A percentile compares a stretch with the other conserved stretches of the same genome.
Evolutionary conservation across 352 stramenopile species (phyloP).

Genomic region (Peronosclerospora sorghi): DNA sequence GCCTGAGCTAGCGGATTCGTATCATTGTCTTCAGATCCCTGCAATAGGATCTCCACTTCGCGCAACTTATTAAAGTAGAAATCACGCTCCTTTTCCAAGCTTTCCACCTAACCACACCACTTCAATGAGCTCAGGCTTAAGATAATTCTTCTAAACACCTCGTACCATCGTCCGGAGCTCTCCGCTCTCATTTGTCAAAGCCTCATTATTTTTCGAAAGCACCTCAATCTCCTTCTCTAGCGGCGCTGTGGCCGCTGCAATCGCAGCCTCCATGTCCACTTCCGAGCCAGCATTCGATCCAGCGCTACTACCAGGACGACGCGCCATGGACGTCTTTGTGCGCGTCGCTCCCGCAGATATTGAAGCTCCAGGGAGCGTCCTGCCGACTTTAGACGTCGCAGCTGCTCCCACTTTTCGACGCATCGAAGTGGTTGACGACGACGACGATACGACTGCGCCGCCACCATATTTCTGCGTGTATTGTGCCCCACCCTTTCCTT

Average conservation of each 20-base stretch:
- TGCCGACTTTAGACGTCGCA: conserved; percentile 17
- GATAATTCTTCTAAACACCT: not conserved
- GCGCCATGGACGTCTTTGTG: conserved; percentile 16
- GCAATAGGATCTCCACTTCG: conserved; percentile 94
- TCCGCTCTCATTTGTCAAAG: conserved; percentile 66
- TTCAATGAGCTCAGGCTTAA: not conserved
- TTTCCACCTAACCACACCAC: conserved; percentile 50
- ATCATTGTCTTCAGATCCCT: conserved; percentile 49
- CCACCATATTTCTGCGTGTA: conserved; percentile 66
- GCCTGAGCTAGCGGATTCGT: conserved; percentile 43
- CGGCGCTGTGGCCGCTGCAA: conserved; percentile 26
- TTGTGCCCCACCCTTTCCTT: conserved; percentile 88
- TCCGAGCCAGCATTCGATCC: conserved; percentile 8
- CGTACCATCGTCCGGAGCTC: conserved; percentile 62
- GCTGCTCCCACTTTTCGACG: conserved; percentile 31
- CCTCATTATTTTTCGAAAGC: conserved; percentile 47
- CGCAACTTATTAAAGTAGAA: conserved; percentile 99
- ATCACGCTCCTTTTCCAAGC: conserved; percentile 91
- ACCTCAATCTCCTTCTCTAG: conserved; percentile 73
- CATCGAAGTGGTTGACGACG: conserved; percentile 13
- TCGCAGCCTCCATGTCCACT: conserved; percentile 18
- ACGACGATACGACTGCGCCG: conserved; percentile 1
- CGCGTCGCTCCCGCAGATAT: conserved; percentile 12
- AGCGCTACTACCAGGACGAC: conserved; percentile 24
- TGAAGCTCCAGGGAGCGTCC: conserved; percentile 39